phyloP scores from a whole-genome alignment of 2,329 filamentous ascomycete genomes.

The Zymoseptoria pseudotritici region DNA sequence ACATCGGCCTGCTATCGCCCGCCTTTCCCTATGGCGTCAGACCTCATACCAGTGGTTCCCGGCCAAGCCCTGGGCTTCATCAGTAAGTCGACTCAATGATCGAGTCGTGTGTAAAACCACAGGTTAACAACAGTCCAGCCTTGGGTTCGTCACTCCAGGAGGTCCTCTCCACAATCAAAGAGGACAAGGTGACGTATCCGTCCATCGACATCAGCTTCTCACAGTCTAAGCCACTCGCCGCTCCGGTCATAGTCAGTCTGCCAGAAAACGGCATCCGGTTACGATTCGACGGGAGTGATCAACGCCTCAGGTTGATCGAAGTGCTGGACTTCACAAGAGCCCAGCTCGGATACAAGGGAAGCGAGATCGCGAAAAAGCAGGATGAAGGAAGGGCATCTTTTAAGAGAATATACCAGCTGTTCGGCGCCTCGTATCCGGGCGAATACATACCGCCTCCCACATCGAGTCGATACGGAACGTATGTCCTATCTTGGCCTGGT shows the following conservation, averaged over 20 bases:
- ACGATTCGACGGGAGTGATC: conserved; percentile 88
- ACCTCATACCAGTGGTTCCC: conserved; percentile 16
- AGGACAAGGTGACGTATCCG: conserved; percentile 74
- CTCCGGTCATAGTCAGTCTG: conserved; percentile 68
- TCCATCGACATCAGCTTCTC: conserved; percentile 79
- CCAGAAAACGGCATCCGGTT: conserved; percentile 81
- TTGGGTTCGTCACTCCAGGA: conserved; percentile 90
- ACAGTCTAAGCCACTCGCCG: conserved; percentile 61
- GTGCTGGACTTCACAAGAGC: conserved; percentile 83
- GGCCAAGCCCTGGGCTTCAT: conserved; percentile 33
- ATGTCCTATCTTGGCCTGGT: conserved; percentile 89
- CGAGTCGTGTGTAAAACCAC: background rate
- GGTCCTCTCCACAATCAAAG: conserved; percentile 77
- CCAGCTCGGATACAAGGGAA: conserved; percentile 71
- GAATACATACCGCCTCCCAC: conserved; percentile 68
- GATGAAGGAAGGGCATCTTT: conserved; percentile 30
- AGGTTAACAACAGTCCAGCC: conserved; percentile 44
- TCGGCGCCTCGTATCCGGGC: conserved; percentile 88
- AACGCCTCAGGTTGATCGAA: conserved; percentile 84
- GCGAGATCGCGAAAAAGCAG: conserved; percentile 65
- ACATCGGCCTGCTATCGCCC: background rate
- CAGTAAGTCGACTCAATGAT: conserved; percentile 22
- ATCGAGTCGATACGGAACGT: conserved; percentile 57
- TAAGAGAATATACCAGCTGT: conserved; percentile 68
- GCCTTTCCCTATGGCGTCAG: conserved; percentile 3